Evolutionary conservation across 2,329 filamentous ascomycete species (phyloP), one percentile per base, ranked within the genome.

Genomic region (Venturia asperata): DNA sequence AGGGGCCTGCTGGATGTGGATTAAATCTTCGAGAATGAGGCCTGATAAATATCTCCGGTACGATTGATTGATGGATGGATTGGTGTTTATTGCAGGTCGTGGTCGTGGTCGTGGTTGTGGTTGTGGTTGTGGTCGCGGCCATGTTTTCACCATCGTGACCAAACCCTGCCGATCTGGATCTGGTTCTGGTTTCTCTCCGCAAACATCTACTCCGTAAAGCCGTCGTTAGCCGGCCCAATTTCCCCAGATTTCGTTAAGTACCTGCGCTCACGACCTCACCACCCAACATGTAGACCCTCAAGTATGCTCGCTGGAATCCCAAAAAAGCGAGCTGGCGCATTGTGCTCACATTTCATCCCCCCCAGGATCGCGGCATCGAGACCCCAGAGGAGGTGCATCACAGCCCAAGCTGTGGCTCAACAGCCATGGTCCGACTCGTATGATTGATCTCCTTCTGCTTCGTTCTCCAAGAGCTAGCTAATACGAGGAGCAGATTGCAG

Each of bases 391-490:
- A 55, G 80, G 78, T 83, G 81, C 79, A 79, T 78, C 67, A n/a
- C 52, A 37, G 3, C 27, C n/a, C 30, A 37, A 37, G 81, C 82
- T 41, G 79, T 86, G 64, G 85, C 83, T 27, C 84, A 85, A 68
- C 78, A 79, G 60, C 82, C 82, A 49, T 84, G 81, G 56, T 83
- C 84, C 66, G 85, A 87, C 72, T 80, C 79, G 85, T 87, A 77
- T 68, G 79, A 19, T 41, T 37, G 49, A 6, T 34, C 52, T 34
- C 30, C 24, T 34, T 21, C 17, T 42, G 24, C n/a, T 56, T 2
- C 4, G 5, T 24, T 41, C 19, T 19, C 19, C 17, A 24, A 27
- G 21, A 43, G 21, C 37, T 60, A 13, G 42, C 13, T 42, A 43
- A 61, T 42, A 42, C 9, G 21, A 65, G 6, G 1, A 6, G 30